A percentile compares a stretch with the other conserved stretches of the same genome.
Evolutionary conservation across 306 rosid genomes (phyloP).

Genomic region (Hippophae tibetana): DNA sequence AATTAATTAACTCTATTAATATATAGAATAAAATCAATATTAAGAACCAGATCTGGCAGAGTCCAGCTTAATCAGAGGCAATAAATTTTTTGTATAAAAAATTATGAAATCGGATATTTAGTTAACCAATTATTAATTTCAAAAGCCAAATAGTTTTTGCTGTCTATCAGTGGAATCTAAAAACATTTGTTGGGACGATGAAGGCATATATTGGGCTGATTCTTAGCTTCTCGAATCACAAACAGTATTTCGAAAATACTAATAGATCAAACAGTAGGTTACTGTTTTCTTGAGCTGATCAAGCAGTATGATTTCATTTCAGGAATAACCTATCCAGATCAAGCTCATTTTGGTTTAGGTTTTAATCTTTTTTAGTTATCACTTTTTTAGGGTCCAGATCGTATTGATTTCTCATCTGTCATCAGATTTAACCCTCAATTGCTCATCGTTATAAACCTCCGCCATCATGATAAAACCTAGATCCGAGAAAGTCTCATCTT

Average conservation of each 20-base stretch:
- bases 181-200: not conserved
- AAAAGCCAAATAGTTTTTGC: not conserved
- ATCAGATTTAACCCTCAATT: conserved; percentile 5
- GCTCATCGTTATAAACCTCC: conserved; percentile 1
- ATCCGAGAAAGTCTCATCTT: conserved; percentile 26
- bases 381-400: not conserved
- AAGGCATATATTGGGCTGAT: not conserved
- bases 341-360: conserved; percentile 8
- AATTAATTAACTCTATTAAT: not conserved
- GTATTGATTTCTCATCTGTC: conserved; percentile 1
- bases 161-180: too few species aligned
- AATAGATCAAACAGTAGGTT: conserved; percentile 6
- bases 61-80: not conserved
- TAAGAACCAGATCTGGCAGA: too few species aligned
- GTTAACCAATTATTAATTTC: not conserved
- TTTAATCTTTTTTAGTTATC: not conserved
- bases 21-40: too few species aligned
- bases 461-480: conserved; percentile 18
- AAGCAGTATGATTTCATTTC: conserved; percentile 1
- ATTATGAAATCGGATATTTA: too few species aligned
- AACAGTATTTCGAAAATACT: not conserved
- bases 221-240: not conserved
- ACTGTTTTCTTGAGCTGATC: conserved; percentile 10
- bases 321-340: conserved; percentile 19
- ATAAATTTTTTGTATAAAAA: not conserved